phyloP scores from a whole-genome alignment of 306 rosid genomes.

The Glycine soja region DNA sequence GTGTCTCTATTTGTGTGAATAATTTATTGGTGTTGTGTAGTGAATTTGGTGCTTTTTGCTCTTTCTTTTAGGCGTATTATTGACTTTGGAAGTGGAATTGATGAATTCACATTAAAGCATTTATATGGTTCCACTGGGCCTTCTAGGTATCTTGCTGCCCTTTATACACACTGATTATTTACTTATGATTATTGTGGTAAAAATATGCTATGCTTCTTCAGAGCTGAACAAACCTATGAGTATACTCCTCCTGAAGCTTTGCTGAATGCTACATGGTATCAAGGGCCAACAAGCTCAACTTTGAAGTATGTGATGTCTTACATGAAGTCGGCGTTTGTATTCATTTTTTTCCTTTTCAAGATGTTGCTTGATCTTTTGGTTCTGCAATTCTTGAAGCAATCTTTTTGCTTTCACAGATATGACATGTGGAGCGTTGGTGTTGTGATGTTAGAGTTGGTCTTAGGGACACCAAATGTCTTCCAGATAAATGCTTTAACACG shows the following conservation, averaged over 20 bases:
- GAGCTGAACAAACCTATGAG: constrained; percentile 90
- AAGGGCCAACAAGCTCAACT: constrained; percentile 67
- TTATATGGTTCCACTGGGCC: constrained; percentile 89
- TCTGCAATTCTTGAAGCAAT: constrained; percentile 36
- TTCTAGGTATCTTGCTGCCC: constrained; percentile 68
- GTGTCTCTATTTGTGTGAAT: neutral
- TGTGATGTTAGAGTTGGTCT: constrained; percentile 86
- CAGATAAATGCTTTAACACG: constrained; percentile 79
- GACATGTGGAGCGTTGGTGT: constrained; percentile 99
- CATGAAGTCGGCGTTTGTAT: constrained; percentile 40
- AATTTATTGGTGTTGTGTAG: constrained; percentile 17
- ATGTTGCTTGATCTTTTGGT: constrained; percentile 35
- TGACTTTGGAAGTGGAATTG: constrained; percentile 96
- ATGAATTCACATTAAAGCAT: constrained; percentile 83
- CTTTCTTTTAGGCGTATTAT: constrained; percentile 62
- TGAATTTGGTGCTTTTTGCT: constrained; percentile 39
- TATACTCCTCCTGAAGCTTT: constrained; percentile 95
- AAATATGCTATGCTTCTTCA: constrained; percentile 47
- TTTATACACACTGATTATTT: constrained; percentile 23
- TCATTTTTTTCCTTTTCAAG: neutral
- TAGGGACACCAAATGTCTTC: constrained; percentile 89
- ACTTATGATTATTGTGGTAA: constrained; percentile 32
- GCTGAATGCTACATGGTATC: constrained; percentile 85
- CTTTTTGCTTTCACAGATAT: constrained; percentile 63
- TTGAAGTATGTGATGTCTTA: constrained; percentile 70